Conservation (phyloP, 257 asterid genomes). For the Mitragyna speciosa region DNA sequence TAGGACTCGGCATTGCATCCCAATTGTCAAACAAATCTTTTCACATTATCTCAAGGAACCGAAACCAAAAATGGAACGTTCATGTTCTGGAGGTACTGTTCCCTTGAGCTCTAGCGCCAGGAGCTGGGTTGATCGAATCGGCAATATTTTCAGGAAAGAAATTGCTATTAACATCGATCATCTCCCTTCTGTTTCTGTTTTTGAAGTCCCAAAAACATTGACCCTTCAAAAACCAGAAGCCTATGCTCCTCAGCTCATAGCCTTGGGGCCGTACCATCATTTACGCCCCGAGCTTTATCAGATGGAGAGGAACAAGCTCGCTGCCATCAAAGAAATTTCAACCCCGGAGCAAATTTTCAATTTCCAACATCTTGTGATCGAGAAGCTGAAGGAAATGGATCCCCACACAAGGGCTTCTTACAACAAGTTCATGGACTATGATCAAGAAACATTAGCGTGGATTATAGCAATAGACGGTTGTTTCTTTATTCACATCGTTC, state of each 20-base stretch:
- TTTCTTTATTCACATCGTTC: slow-evolving; percentile 28
- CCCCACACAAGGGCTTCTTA: slow-evolving; percentile 39
- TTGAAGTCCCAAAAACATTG: slow-evolving; percentile 36
- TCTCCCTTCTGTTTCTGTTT: slow-evolving; percentile 37
- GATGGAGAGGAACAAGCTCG: slow-evolving; percentile 45
- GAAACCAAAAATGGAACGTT: neutral
- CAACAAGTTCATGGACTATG: slow-evolving; percentile 39
- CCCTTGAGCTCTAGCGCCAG: slow-evolving; percentile 26
- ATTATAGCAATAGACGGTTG: slow-evolving; percentile 47
- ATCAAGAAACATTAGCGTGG: slow-evolving; percentile 43
- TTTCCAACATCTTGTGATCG: slow-evolving; percentile 26
- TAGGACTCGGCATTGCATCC: neutral
- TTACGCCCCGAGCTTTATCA: slow-evolving; percentile 40
- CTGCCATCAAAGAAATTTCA: slow-evolving; percentile 28
- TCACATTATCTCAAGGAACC: neutral
- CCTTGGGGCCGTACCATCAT: slow-evolving; percentile 56
- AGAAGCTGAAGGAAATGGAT: slow-evolving; percentile 27
- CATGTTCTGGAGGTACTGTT: neutral
- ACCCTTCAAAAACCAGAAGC: slow-evolving; percentile 38
- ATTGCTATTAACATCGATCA: slow-evolving; percentile 24
- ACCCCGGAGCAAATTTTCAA: slow-evolving; percentile 22
- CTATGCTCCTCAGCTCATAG: slow-evolving; percentile 38
- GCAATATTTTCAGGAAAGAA: slow-evolving; percentile 27
- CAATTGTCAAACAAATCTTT: neutral
- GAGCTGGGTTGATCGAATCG: slow-evolving; percentile 33